Conservation (phyloP, 2,329 filamentous ascomycete genomes). For the Phialophora tarda region DNA sequence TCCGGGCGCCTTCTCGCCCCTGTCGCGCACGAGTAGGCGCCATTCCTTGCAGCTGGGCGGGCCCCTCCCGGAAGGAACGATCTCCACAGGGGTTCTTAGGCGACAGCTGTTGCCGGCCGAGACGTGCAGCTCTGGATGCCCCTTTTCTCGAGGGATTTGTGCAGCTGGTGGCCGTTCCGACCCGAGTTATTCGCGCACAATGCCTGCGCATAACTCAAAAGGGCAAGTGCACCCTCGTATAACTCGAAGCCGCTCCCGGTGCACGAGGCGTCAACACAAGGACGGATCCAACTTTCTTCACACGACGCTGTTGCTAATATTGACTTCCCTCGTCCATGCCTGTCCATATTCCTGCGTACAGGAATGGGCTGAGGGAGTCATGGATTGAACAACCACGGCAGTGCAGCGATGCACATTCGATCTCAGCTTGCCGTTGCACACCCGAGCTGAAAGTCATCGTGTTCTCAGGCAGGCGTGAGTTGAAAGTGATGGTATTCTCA, state of each 20-base stretch:
- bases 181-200: background rate
- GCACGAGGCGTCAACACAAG: background rate
- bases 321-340: background rate
- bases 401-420: background rate
- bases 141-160: background rate
- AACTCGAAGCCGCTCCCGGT: background rate
- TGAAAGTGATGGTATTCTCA: background rate
- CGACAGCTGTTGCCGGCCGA: conserved; percentile 1
- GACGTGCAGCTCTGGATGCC: background rate
- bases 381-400: background rate
- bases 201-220: background rate
- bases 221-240: conserved; percentile 6
- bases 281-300: background rate
- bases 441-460: background rate
- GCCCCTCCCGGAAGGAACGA: background rate
- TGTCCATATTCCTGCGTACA: background rate
- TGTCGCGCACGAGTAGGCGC: background rate
- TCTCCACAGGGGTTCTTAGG: background rate
- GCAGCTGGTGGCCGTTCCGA: background rate
- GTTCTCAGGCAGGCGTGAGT: background rate
- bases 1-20: background rate
- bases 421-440: background rate
- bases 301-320: background rate
- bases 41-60: background rate
- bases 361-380: background rate